phyloP scores from a whole-genome alignment of 78 protist genomes.

The Guillardia theta region DNA sequence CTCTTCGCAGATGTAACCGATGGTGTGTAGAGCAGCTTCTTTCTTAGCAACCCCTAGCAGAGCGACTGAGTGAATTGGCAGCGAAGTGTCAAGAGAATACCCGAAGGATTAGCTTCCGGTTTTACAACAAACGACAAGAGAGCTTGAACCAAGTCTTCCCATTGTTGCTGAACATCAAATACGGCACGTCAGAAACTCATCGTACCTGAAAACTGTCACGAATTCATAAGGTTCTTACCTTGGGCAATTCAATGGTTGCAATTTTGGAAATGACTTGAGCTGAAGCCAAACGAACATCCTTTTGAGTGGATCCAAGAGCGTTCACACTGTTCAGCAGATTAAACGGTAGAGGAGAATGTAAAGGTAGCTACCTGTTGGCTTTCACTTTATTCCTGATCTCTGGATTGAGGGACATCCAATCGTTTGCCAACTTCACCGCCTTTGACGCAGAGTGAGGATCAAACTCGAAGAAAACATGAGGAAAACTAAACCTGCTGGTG shows the following conservation, averaged over 20 bases:
- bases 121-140: conserved; percentile 51
- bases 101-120: neutral
- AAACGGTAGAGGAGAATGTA: neutral
- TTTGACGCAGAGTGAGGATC: neutral
- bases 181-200: too few relatives aligned
- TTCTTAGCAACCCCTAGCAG: conserved; percentile 15
- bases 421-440: neutral
- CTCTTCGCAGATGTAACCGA: conserved; percentile 80
- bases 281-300: conserved; percentile 34
- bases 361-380: neutral
- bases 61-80: neutral
- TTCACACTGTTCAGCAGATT: neutral
- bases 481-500: neutral
- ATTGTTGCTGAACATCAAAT: too few relatives aligned
- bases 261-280: conserved; percentile 70
- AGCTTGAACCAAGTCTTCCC: conserved; percentile 75
- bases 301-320: conserved; percentile 3
- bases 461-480: neutral
- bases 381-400: conserved; percentile 8
- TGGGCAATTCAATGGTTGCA: conserved; percentile 81
- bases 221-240: too few relatives aligned
- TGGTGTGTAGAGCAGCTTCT: conserved; percentile 71
- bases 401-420: conserved; percentile 46
- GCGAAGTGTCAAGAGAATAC: too few relatives aligned
- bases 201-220: too few relatives aligned